phyloP scores from a whole-genome alignment of 2,329 filamentous ascomycete genomes.

The Fusarium sp. region DNA sequence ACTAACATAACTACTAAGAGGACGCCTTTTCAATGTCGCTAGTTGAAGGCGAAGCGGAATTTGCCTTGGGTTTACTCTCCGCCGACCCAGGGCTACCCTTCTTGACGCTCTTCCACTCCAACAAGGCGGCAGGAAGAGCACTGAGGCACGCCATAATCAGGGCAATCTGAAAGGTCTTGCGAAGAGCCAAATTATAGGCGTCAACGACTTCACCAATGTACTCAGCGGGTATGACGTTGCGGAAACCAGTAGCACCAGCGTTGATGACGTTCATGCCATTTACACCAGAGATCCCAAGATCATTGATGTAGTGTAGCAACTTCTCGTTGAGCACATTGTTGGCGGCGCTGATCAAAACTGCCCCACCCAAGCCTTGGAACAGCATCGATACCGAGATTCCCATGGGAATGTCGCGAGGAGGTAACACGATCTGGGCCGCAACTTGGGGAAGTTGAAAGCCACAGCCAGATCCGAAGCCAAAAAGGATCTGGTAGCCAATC shows the following conservation, averaged over 20 bases:
- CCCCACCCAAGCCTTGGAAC: not conserved
- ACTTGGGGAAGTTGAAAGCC: constrained; percentile 4
- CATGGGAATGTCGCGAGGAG: not conserved
- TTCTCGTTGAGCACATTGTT: not conserved
- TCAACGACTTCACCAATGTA: not conserved
- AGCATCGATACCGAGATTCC: constrained; percentile 1
- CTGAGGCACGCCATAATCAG: constrained; percentile 59
- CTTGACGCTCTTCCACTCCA: constrained; percentile 34
- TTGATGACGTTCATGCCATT: constrained; percentile 2
- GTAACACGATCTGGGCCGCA: constrained; percentile 4
- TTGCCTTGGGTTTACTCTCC: not conserved
- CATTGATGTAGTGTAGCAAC: not conserved
- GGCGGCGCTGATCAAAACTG: not conserved
- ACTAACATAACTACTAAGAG: not conserved
- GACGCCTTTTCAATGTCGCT: not conserved
- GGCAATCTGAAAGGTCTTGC: constrained; percentile 70
- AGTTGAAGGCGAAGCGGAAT: not conserved
- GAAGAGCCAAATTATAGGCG: constrained; percentile 73
- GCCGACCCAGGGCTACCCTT: not conserved
- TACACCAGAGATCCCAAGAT: constrained; percentile 25
- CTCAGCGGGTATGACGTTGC: not conserved
- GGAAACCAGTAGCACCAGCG: constrained; percentile 15
- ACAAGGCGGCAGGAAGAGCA: constrained; percentile 5
- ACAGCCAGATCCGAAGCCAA: constrained; percentile 46
- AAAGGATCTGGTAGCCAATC: constrained; percentile 51